phyloP scores from a whole-genome alignment of 1,284 basidiomycete genomes.

The Somion occarium region DNA sequence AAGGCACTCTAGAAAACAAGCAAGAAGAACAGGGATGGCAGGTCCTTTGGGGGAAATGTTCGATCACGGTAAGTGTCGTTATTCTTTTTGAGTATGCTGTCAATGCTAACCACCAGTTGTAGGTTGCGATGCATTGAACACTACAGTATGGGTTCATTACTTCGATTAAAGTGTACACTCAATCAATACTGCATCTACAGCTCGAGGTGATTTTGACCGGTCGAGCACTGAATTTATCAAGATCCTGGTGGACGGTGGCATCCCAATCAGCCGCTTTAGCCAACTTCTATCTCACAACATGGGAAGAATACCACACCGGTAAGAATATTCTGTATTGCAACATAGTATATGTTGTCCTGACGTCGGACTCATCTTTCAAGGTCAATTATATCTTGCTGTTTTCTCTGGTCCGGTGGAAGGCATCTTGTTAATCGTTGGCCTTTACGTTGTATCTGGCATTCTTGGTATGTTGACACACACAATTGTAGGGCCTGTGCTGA shows the following conservation, averaged over 20 bases:
- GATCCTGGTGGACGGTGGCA: conserved; percentile 95
- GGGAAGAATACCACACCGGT: conserved; percentile 98
- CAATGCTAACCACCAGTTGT: background rate
- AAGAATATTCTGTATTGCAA: background rate
- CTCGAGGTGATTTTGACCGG: conserved; percentile 80
- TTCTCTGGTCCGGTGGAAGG: conserved; percentile 98
- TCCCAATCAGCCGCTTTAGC: conserved; percentile 84
- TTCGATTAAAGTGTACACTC: background rate
- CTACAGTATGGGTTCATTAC: conserved; percentile 56
- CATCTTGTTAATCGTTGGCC: conserved; percentile 79
- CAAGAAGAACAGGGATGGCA: conserved; percentile 91
- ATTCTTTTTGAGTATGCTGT: conserved; percentile 15
- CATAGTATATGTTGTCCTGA: background rate
- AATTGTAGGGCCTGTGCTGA: background rate
- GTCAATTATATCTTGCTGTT: conserved; percentile 84
- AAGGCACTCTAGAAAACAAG: conserved; percentile 75
- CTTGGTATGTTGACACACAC: conserved; percentile 44
- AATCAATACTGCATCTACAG: conserved; percentile 36
- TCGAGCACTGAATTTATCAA: conserved; percentile 86
- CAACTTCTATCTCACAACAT: conserved; percentile 95
- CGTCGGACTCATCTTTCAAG: conserved; percentile 27
- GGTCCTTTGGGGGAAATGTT: conserved; percentile 96
- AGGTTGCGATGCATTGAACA: conserved; percentile 92
- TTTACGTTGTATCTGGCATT: conserved; percentile 78
- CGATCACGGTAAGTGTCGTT: conserved; percentile 72